Percentiles rank a stretch among this genome's conserved stretches.
Evolutionary conservation across 768 basidiomycete genomes (phyloP).

Genomic region (Pleurotus sapidus): DNA sequence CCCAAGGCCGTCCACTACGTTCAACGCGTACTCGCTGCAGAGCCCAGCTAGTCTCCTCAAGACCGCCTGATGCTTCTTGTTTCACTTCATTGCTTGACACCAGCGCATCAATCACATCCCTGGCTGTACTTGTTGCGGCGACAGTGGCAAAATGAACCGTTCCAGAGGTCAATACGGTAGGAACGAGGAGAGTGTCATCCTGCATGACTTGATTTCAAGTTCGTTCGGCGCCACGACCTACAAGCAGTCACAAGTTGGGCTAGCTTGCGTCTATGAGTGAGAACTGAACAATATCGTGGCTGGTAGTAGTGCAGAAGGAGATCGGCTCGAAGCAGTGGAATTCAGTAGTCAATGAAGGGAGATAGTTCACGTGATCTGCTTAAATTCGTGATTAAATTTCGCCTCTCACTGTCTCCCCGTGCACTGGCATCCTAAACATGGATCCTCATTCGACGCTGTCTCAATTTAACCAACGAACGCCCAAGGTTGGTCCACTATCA

Average conservation of each 20-base stretch:
- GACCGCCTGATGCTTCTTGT: constrained; percentile 52
- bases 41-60: constrained; percentile 63
- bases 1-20: constrained; percentile 60
- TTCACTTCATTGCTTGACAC: constrained; percentile 45
- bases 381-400: no score
- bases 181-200: constrained; percentile 47
- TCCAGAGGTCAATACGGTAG: constrained; percentile 56
- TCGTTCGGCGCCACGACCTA: no score
- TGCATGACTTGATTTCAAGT: constrained; percentile 29
- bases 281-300: no score
- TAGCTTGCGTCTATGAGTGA: no score
- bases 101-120: constrained; percentile 58
- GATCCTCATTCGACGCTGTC: constrained; percentile 75
- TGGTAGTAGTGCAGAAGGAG: no score
- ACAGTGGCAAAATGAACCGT: constrained; percentile 64
- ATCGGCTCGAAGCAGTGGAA: no score
- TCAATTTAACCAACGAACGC: constrained; percentile 72
- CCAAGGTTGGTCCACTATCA: constrained; percentile 60
- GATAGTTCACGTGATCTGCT: no score
- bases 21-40: constrained; percentile 64
- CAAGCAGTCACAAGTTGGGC: no score
- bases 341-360: no score
- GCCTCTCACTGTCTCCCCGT: neutral
- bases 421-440: constrained; percentile 36
- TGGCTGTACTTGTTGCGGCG: constrained; percentile 45